These are phyloP conservation scores for Bruguiera parviflora DNA, from an alignment of 345 rosid genomes.

Conservation along the genomic window DNA sequence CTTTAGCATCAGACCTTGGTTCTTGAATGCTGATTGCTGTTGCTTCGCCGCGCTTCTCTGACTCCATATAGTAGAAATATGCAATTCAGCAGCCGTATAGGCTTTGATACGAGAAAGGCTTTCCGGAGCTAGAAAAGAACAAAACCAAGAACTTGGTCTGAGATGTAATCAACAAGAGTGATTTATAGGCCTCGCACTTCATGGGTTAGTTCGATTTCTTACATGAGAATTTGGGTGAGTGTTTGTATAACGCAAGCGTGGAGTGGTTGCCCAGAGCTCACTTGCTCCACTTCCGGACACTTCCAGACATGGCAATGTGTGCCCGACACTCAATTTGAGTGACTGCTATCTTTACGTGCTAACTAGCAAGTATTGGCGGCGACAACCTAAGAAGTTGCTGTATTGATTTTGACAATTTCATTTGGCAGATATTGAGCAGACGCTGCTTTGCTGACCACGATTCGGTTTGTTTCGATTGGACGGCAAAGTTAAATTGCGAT, in stretches of 20 bases:
- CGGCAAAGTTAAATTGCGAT: too few relatives aligned
- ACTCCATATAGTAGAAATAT: conserved; percentile 21
- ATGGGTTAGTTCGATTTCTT: conserved; percentile 15
- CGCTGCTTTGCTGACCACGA: too few relatives aligned
- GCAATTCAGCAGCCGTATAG: too few relatives aligned
- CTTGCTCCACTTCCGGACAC: conserved; percentile 38
- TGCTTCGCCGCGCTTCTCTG: conserved; percentile 14
- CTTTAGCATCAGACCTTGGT: conserved; percentile 20
- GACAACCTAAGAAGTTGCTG: too few relatives aligned
- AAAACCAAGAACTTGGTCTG: neutral
- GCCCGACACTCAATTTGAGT: neutral
- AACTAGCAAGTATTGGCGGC: too few relatives aligned
- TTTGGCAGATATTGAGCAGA: too few relatives aligned
- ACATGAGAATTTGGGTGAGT: neutral
- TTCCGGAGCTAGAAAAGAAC: neutral
- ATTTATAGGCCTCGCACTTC: conserved; percentile 5
- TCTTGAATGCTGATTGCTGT: conserved; percentile 16
- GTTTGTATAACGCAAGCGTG: conserved; percentile 10
- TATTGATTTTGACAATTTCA: too few relatives aligned
- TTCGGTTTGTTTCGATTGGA: too few relatives aligned
- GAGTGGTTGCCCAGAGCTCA: conserved; percentile 29
- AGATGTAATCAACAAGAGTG: neutral
- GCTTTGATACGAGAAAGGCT: neutral
- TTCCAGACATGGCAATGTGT: neutral
- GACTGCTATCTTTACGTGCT: neutral